Base-by-base conservation (phyloP, 768 basidiomycete species). In the Lactarius sp. region DNA sequence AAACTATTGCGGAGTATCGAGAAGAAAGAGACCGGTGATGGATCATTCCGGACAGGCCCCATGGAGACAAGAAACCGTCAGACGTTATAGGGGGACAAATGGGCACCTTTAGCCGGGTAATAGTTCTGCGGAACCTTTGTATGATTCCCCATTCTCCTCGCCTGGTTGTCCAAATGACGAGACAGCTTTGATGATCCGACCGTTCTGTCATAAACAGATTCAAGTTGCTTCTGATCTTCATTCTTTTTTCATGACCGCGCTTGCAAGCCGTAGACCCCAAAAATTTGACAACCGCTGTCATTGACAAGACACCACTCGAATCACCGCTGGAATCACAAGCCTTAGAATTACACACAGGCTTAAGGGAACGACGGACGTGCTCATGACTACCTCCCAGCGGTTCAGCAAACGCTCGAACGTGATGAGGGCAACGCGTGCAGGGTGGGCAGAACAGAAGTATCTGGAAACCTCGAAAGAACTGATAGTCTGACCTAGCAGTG, bases 61-160 rank as follows among this genome's bases (percentile, higher is more conserved):
- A 62, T 42, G 56, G 46, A n/a, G 57, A 59, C 52, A 59, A 39
- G n/a, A 2, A 31, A 14, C 22, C 12, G n/a, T 47, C 56, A 58
- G 42, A 46, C 33, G 36, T 57, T 44, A 50, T 50, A 27, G 42
- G 5, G 22, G 42, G 58, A 46, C 10, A 20, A 16, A 12, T 7
- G 10, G 20, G 7, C 27, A 49, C 20, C 9, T 3, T 41, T 51
- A 39, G 33, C 33, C 33, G 39, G 1, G 1, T 34, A n/a, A 54
- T 13, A 6, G 5, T 33, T 50, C 47, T 22, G 6, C 20, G 14
- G 44, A 4, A 27, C 10, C n/a, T 33, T 52, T 47, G n/a, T 2
- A 13, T 3, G 22, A 20, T 34, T 20, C 56, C 56, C 56, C 56
- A 47, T 57, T 57, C 12, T 47, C 22, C 47, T 39, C 33, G 8